Conservation (phyloP, 2,329 filamentous ascomycete species). For the Pyrenochaeta sp. region DNA sequence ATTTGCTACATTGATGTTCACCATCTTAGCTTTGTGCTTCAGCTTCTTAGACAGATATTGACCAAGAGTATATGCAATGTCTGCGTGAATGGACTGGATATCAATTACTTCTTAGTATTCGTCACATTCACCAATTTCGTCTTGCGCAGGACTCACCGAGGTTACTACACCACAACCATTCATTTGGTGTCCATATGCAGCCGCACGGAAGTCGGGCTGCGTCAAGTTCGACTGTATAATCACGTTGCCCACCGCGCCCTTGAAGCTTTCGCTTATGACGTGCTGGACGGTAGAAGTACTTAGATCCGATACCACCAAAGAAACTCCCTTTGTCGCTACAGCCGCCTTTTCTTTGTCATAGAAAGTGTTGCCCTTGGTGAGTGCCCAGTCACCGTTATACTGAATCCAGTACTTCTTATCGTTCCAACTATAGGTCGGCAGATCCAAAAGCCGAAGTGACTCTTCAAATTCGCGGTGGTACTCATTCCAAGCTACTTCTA, state of each 20-base stretch:
- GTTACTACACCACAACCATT: constrained; percentile 35
- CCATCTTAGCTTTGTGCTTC: constrained; percentile 1
- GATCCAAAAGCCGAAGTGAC: constrained; percentile 57
- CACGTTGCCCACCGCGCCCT: constrained; percentile 1
- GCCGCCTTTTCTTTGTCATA: not conserved
- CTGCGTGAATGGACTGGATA: constrained; percentile 52
- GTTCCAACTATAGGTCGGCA: constrained; percentile 57
- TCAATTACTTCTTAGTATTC: constrained; percentile 45
- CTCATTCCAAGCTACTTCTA: constrained; percentile 69
- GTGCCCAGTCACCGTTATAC: too few relatives aligned
- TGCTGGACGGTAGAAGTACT: constrained; percentile 9
- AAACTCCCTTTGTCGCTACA: not conserved
- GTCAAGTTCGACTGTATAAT: constrained; percentile 17
- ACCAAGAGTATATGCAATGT: constrained; percentile 61
- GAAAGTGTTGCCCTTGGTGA: too few relatives aligned
- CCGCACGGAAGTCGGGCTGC: constrained; percentile 15
- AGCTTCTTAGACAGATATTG: constrained; percentile 51
- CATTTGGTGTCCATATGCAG: constrained; percentile 24
- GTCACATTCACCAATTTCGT: constrained; percentile 50
- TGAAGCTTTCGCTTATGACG: constrained; percentile 5
- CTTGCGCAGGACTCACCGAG: constrained; percentile 21
- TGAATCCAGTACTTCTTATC: constrained; percentile 49
- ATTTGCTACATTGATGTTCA: constrained; percentile 48
- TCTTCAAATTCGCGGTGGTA: constrained; percentile 62
- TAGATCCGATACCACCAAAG: not conserved